phyloP scores from a whole-genome alignment of 169 alveolate genomes.

The Plasmodium vinckei region DNA sequence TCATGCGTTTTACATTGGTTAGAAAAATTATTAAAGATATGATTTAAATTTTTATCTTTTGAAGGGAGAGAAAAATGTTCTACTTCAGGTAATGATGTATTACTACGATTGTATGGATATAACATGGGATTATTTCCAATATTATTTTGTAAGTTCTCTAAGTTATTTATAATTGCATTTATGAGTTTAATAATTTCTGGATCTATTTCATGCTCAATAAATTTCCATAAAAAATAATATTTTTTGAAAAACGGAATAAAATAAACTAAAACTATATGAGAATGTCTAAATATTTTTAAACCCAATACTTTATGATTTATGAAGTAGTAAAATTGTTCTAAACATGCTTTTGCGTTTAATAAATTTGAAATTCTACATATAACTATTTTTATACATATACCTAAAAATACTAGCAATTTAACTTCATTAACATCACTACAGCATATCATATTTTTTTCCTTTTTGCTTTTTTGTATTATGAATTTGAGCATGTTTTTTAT shows the following conservation, averaged over 20 bases:
- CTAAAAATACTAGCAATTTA: conserved; percentile 29
- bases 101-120: too few species aligned
- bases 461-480: neutral
- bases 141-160: conserved; percentile 21
- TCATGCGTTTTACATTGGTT: too few species aligned
- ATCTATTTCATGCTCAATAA: conserved; percentile 66
- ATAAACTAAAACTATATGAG: conserved; percentile 34
- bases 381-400: conserved; percentile 59
- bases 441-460: neutral
- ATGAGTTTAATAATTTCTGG: conserved; percentile 28
- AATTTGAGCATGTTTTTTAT: too few species aligned
- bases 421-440: conserved; percentile 14
- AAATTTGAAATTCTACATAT: conserved; percentile 46
- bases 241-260: conserved; percentile 65
- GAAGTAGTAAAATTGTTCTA: conserved; percentile 56
- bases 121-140: neutral
- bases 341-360: conserved; percentile 43
- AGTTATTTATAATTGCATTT: conserved; percentile 17
- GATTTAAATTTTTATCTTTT: too few species aligned
- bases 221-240: conserved; percentile 60
- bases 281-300: conserved; percentile 32
- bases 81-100: too few species aligned
- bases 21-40: too few species aligned
- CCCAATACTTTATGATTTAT: conserved; percentile 34
- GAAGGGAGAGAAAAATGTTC: too few species aligned